Percentiles rank a stretch among this genome's conserved stretches.
These are phyloP conservation scores for Penicillium subrubescens DNA, from an alignment of 495 filamentous ascomycete genomes.

Conservation along the genomic window DNA sequence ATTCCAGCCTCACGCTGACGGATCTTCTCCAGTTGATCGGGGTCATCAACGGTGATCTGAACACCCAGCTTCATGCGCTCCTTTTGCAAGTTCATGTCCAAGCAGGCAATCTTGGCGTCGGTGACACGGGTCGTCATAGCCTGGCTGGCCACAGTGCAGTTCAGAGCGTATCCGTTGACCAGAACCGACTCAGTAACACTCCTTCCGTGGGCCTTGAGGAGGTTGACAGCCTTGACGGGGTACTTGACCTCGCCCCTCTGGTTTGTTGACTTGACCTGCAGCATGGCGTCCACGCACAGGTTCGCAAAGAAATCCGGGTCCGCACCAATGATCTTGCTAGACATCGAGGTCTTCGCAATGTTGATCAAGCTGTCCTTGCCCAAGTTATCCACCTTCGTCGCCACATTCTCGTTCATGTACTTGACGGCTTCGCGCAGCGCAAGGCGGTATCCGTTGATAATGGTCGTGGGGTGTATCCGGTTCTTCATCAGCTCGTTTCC, in stretches of 20 bases:
- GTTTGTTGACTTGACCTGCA: slow-evolving; percentile 90
- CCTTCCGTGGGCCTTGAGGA: slow-evolving; percentile 97
- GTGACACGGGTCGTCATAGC: slow-evolving; percentile 93
- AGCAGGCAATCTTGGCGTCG: slow-evolving; percentile 94
- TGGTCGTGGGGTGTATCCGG: slow-evolving; percentile 98
- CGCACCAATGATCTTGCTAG: slow-evolving; percentile 94
- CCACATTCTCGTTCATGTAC: slow-evolving; percentile 98
- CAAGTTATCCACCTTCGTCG: slow-evolving; percentile 88
- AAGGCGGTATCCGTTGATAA: slow-evolving; percentile 96
- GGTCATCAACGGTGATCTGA: slow-evolving; percentile 97
- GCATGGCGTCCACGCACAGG: slow-evolving; percentile 96
- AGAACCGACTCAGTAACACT: slow-evolving; percentile 84
- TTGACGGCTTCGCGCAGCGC: slow-evolving; percentile 95
- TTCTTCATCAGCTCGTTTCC: slow-evolving; percentile 99
- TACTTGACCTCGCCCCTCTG: slow-evolving; percentile 91
- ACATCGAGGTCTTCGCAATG: slow-evolving; percentile 99
- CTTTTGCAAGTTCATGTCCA: slow-evolving; percentile 99
- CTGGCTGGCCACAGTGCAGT: slow-evolving; percentile 98
- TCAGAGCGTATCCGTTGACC: slow-evolving; percentile 94
- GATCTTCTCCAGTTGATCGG: slow-evolving; percentile 95
- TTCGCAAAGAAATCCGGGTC: slow-evolving; percentile 97
- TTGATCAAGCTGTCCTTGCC: slow-evolving; percentile 87
- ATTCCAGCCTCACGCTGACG: slow-evolving; percentile 88
- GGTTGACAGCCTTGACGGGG: slow-evolving; percentile 98
- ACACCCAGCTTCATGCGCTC: slow-evolving; percentile 99